These are phyloP conservation scores for Raddia distichophylla DNA, from an alignment of 176 grass and related monocot species.

Conservation along the genomic window DNA sequence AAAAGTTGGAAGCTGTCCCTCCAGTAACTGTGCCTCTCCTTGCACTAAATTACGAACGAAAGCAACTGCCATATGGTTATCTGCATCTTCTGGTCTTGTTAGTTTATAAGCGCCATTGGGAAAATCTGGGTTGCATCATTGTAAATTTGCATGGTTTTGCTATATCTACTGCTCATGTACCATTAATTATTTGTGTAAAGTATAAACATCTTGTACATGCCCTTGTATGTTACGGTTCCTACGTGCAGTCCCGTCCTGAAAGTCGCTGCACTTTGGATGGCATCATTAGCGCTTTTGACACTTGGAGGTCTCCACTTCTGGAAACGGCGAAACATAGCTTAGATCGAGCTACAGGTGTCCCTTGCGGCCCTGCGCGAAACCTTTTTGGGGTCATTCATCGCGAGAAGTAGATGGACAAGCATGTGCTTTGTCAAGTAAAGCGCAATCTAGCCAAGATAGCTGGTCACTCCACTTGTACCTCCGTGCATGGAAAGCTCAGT, in stretches of 20 bases:
- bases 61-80: too few species aligned
- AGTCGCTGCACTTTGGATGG: constrained; percentile 22
- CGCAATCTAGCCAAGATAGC: neutral
- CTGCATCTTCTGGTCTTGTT: too few species aligned
- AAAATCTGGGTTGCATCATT: too few species aligned
- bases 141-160: too few species aligned
- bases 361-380: neutral
- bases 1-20: too few species aligned
- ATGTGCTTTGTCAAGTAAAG: neutral
- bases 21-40: too few species aligned
- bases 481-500: neutral
- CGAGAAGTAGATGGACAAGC: neutral
- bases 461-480: neutral
- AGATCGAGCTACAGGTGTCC: constrained; percentile 13
- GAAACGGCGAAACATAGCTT: neutral
- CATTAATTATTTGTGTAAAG: too few species aligned
- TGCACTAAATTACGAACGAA: too few species aligned
- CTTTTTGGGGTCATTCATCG: neutral
- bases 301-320: neutral
- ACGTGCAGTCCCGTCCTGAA: constrained; percentile 29
- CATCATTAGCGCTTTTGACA: constrained; percentile 37
- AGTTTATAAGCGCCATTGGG: too few species aligned
- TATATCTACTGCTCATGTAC: too few species aligned
- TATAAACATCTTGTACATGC: too few species aligned
- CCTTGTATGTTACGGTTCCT: too few species aligned